These are phyloP conservation scores for Neurospora tetrasperma DNA, from an alignment of 495 filamentous ascomycete genomes.

Conservation along the genomic window DNA sequence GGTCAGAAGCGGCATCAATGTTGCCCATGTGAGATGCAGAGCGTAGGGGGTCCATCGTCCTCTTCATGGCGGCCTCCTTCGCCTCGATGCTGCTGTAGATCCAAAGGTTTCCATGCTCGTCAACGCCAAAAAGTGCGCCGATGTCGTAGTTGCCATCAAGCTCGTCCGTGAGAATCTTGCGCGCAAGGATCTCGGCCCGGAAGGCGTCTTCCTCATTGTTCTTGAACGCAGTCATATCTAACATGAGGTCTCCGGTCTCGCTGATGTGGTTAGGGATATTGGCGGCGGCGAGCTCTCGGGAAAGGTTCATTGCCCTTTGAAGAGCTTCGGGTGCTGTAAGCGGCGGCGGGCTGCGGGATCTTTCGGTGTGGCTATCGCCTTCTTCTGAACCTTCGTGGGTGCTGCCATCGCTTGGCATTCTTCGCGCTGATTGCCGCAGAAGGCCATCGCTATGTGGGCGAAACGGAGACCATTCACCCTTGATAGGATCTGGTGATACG, in stretches of 20 bases:
- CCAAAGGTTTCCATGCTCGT: conserved; percentile 94
- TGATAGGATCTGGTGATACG: conserved; percentile 45
- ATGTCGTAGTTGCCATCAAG: conserved; percentile 94
- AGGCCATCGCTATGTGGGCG: conserved; percentile 37
- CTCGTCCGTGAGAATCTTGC: conserved; percentile 93
- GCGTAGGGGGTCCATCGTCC: conserved; percentile 33
- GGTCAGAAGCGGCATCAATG: conserved; percentile 77
- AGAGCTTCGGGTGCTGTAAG: conserved; percentile 67
- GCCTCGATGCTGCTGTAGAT: conserved; percentile 97
- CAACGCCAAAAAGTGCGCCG: conserved; percentile 85
- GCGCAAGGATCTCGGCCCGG: conserved; percentile 81
- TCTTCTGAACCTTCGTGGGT: conserved; percentile 25
- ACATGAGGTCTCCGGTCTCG: conserved; percentile 90
- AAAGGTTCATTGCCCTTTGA: conserved; percentile 72
- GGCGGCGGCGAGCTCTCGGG: conserved; percentile 73
- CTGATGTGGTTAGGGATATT: conserved; percentile 90
- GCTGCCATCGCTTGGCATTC: conserved; percentile 38
- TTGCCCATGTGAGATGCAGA: conserved; percentile 37
- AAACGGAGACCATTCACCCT: conserved; percentile 33
- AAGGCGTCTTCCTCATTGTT: conserved; percentile 84
- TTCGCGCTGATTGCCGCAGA: conserved; percentile 24
- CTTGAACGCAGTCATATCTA: conserved; percentile 97
- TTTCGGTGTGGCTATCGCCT: conserved; percentile 33
- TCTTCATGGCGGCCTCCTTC: conserved; percentile 59
- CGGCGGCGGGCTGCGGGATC: conserved; percentile 68